phyloP scores from a whole-genome alignment of 1,284 basidiomycete species.

The Anthracocystis panici-leucophaei region DNA sequence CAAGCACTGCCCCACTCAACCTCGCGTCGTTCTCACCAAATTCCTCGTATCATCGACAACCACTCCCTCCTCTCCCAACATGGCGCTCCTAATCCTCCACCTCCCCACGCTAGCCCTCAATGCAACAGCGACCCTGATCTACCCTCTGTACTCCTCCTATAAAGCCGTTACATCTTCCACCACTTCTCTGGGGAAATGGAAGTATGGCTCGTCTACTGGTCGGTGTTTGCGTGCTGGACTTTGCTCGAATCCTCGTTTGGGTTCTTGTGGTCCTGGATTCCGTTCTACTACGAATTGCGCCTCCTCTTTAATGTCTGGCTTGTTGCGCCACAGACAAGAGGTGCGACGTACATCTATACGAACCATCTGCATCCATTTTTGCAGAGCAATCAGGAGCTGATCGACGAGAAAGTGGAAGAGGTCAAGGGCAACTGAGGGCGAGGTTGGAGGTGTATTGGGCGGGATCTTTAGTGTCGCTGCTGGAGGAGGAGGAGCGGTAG shows the following conservation, averaged over 20 bases:
- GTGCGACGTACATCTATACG: constrained; percentile 82
- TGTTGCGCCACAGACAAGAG: constrained; percentile 70
- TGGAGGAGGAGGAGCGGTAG: constrained; percentile 2
- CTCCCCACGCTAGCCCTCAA: constrained; percentile 56
- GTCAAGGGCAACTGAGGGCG: constrained; percentile 31
- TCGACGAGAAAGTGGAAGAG: constrained; percentile 78
- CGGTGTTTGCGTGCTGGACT: constrained; percentile 53
- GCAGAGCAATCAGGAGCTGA: constrained; percentile 79
- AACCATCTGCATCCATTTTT: constrained; percentile 83
- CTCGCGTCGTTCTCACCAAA: not conserved
- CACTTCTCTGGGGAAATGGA: constrained; percentile 63
- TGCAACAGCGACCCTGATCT: constrained; percentile 49
- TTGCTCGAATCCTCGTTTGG: constrained; percentile 55
- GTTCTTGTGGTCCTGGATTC: constrained; percentile 65
- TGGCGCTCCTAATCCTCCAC: constrained; percentile 54
- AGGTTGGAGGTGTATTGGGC: constrained; percentile 22
- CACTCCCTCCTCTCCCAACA: constrained; percentile 10
- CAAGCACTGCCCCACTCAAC: not conserved
- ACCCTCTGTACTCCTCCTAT: constrained; percentile 63
- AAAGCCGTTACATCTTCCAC: constrained; percentile 52
- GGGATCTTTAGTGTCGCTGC: constrained; percentile 19
- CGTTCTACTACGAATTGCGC: constrained; percentile 60
- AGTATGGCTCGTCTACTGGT: constrained; percentile 66
- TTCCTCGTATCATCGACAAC: not conserved
- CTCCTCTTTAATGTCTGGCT: constrained; percentile 65